These are phyloP conservation scores for Bothriochloa decipiens DNA, from an alignment of 176 grass and related monocot species.

Conservation along the genomic window DNA sequence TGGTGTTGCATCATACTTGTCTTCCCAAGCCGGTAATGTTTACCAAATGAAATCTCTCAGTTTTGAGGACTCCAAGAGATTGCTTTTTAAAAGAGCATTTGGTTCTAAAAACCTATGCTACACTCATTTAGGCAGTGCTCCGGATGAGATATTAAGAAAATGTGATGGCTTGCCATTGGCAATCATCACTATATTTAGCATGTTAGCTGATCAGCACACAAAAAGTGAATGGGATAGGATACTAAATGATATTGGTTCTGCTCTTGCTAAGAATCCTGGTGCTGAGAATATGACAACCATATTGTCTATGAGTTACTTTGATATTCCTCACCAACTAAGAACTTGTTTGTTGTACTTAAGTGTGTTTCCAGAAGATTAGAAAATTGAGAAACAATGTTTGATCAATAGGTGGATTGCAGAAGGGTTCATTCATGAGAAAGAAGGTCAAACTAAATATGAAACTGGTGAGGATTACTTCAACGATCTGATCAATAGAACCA, in stretches of 20 bases:
- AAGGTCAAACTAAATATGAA: background rate
- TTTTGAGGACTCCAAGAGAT: conserved; percentile 5
- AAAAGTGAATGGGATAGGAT: background rate
- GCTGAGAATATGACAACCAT: background rate
- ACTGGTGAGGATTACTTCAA: background rate
- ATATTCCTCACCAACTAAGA: background rate
- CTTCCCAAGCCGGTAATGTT: background rate
- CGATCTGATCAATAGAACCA: background rate
- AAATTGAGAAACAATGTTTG: background rate
- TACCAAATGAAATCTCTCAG: background rate
- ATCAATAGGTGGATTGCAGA: conserved; percentile 23
- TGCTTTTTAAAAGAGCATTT: background rate
- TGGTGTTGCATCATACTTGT: too few relatives aligned
- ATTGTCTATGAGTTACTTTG: background rate
- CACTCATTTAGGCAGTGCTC: background rate
- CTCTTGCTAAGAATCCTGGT: background rate
- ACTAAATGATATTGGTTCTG: background rate
- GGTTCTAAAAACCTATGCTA: background rate
- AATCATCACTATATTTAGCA: background rate
- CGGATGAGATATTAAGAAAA: background rate
- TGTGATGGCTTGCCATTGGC: conserved; percentile 1
- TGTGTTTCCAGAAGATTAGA: background rate
- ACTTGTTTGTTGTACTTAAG: background rate
- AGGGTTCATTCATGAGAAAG: background rate
- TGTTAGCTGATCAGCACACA: background rate